Base-by-base conservation (phyloP, 2,329 filamentous ascomycete genomes). In the Penicillium sp. region DNA sequence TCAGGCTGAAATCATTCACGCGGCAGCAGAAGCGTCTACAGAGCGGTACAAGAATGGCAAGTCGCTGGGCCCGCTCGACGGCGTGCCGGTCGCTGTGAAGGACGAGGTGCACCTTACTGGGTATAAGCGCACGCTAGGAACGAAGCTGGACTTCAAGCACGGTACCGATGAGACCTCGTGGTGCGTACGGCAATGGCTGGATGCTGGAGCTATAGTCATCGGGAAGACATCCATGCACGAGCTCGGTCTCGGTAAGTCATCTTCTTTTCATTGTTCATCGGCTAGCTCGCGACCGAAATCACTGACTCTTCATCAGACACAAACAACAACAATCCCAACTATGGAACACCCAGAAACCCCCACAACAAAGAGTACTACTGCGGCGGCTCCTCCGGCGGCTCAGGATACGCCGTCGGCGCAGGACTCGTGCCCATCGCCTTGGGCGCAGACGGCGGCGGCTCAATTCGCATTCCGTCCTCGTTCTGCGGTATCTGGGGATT, bases 401-500 rank as follows among this genome's bases (percentile, higher is more conserved):
- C 80, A 3, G 87, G 78, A 0, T 92, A 89, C 45, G 80, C 83
- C 11, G 77, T 91, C 22, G 79, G 79, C 16, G 79, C 81, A 7
- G 88, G 88, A 2, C 71, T 93, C 19, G 77, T 91, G 2, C 88
- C 88, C n/a, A 82, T 73, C 53, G 80, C 82, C 1, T 75, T 91
- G 22, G 89, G 87, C 31, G 85, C 84, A 5, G 88, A 92, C 60
- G 86, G 87, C 1, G 87, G 88, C 31, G 88, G 88, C 52, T 88
- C 83, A 52, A 80, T 89, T 49, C 83, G 89, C 33, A 80, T 93
- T 31, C 89, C 89, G 0, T 73, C 83, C 0, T 78, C 79, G 28
- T 92, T 87, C 72, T 93, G 88, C 66, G 88, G 89, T 41, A 73
- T 89, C 18, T 95, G 86, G 69, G 89, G 89, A 2, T 77, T 95